These are phyloP conservation scores for Claviceps lovelessii DNA, from an alignment of 2,329 filamentous ascomycete species.

Conservation along the genomic window DNA sequence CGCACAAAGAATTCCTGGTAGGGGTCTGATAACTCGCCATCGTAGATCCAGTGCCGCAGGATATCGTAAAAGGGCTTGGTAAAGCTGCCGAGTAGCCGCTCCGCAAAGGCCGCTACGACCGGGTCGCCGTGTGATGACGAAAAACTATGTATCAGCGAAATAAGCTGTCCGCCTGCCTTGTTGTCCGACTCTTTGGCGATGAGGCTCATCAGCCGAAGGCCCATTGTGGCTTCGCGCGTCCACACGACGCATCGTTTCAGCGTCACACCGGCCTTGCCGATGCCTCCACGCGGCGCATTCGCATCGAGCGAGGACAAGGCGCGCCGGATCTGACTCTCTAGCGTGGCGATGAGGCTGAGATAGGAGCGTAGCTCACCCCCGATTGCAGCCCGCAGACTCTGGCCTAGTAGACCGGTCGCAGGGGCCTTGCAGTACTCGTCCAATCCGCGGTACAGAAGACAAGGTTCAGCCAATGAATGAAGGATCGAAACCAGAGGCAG, in stretches of 20 bases:
- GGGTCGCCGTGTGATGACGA: conserved; percentile 90
- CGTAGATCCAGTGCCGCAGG: conserved; percentile 92
- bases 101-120: conserved; percentile 84
- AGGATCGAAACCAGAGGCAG: conserved; percentile 74
- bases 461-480: conserved; percentile 82
- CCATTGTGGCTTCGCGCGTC: conserved; percentile 95
- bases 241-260: conserved; percentile 92
- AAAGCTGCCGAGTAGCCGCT: conserved; percentile 71
- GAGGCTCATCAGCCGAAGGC: conserved; percentile 77
- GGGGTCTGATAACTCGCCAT: conserved; percentile 93
- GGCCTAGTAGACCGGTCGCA: conserved; percentile 72
- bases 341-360: conserved; percentile 73
- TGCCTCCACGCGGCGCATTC: conserved; percentile 48
- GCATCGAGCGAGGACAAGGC: conserved; percentile 64
- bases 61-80: conserved; percentile 95
- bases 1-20: conserved; percentile 91
- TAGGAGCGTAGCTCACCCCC: conserved; percentile 77
- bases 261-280: conserved; percentile 80
- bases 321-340: conserved; percentile 82
- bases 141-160: conserved; percentile 85
- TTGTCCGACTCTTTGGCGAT: conserved; percentile 84
- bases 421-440: conserved; percentile 69
- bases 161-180: conserved; percentile 75
- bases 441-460: conserved; percentile 73
- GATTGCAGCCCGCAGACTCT: conserved; percentile 82